Evolutionary conservation across 2,329 filamentous ascomycete genomes (phyloP), one percentile per base, ranked within the genome.

Genomic region (Elsinoe perseae): DNA sequence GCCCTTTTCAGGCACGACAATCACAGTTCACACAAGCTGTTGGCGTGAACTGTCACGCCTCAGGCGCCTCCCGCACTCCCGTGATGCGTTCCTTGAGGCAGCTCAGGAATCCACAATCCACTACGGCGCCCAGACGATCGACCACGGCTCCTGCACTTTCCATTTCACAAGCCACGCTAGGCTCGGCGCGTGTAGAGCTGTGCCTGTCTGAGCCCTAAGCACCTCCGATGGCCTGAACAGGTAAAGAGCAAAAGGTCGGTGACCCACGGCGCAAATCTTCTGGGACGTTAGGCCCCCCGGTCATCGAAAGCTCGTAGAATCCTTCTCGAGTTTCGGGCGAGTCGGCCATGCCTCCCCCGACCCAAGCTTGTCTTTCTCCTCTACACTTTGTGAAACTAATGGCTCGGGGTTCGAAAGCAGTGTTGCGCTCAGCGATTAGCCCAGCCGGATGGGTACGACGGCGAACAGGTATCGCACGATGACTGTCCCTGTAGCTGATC

Each of bases 251-350:
- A 9, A 5, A 20, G 28, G 28, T 52, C 48, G 48, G 48, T 36
- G 48, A 52, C 48, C 48, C 48, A 52, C 48, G 27, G 48, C 30
- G 48, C 48, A 30, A 52, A 52, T 52, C 48, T 52, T 52, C 23
- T 20, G 28, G 16, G 20, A 38, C 23, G 28, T n/a, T 16, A 52
- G 38, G 48, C 48, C 30, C 48, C 48, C 48, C 48, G 48, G 48
- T 52, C 48, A 52, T 52, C 48, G 48, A 52, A 52, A 3, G 5
- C 48, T 52, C 48, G 48, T 52, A 34, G 48, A 52, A 52, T 52
- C 25, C 23, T 16, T 20, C 28, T 25, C 48, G 48, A 36, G 28
- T 36, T 36, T 52, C 48, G 48, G 48, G 23, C 28, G 23, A 52
- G 48, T 36, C 48, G 48, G 48, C 28, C 48, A 52, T 20, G 10